Evolutionary conservation across 331 rosid genomes (phyloP).

Genomic region (Prunus yedoensis): DNA sequence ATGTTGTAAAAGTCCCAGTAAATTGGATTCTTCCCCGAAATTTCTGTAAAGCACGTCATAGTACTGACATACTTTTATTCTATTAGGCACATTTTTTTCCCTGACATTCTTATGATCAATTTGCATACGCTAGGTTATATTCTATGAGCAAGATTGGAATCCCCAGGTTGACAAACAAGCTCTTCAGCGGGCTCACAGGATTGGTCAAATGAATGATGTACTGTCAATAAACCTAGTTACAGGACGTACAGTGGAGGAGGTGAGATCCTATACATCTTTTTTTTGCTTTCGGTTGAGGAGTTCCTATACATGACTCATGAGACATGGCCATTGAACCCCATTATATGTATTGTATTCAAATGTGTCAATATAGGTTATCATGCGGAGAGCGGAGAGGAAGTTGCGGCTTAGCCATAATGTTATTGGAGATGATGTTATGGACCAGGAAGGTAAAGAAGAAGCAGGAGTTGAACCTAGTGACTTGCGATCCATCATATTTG

Average conservation of each 20-base stretch:
- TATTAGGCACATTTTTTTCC: neutral
- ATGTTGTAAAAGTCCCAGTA: neutral
- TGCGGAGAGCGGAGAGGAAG: constrained; percentile 90
- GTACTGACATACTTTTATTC: neutral
- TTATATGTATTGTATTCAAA: constrained; percentile 18
- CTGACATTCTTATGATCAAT: neutral
- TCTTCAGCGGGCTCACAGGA: constrained; percentile 90
- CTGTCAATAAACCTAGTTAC: constrained; percentile 75
- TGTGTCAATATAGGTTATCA: constrained; percentile 61
- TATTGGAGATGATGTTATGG: constrained; percentile 55
- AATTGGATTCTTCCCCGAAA: neutral
- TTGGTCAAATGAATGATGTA: constrained; percentile 85
- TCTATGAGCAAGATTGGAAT: constrained; percentile 98
- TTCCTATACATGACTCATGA: constrained; percentile 8
- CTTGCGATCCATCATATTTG: constrained; percentile 80
- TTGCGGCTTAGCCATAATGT: constrained; percentile 82
- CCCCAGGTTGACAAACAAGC: constrained; percentile 99
- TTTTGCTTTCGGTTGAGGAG: neutral
- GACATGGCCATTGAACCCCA: constrained; percentile 3
- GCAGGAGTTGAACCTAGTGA: constrained; percentile 55
- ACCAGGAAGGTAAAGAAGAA: constrained; percentile 44
- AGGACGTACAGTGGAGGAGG: constrained; percentile 80
- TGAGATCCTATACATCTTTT: constrained; percentile 31
- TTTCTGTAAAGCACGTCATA: neutral
- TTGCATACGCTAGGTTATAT: constrained; percentile 66